Evolutionary conservation across 768 basidiomycete species (phyloP).

Genomic region (Mycena polygramma): DNA sequence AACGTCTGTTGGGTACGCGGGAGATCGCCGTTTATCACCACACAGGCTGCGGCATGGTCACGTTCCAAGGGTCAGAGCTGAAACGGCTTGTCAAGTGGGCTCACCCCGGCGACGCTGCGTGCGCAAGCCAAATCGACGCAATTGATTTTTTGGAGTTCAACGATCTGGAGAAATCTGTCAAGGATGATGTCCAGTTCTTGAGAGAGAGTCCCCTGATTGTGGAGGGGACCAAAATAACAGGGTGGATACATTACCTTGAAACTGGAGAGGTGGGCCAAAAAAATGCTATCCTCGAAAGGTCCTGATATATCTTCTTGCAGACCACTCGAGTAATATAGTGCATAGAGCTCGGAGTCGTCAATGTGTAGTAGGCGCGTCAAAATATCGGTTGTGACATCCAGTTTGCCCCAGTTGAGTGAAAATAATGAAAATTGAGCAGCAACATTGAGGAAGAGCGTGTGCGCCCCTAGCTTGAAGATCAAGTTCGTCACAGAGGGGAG

Average conservation of each 20-base stretch:
- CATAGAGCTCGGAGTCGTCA: constrained; percentile 5
- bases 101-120: constrained; percentile 48
- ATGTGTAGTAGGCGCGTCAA: not conserved
- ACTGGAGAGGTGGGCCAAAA: constrained; percentile 64
- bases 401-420: no score
- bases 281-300: not conserved
- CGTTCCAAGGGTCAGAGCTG: constrained; percentile 66
- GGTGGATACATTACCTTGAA: constrained; percentile 77
- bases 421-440: no score
- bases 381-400: no score
- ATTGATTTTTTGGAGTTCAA: constrained; percentile 71
- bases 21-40: constrained; percentile 81
- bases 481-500: no score
- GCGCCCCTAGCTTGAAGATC: no score
- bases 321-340: constrained; percentile 35
- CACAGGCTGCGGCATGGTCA: constrained; percentile 80
- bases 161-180: constrained; percentile 65
- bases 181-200: constrained; percentile 70
- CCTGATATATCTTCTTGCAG: constrained; percentile 15
- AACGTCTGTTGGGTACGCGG: constrained; percentile 77
- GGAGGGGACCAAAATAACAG: constrained; percentile 66
- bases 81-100: constrained; percentile 63
- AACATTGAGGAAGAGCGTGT: no score
- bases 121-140: constrained; percentile 50
- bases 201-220: constrained; percentile 68